phyloP scores from a whole-genome alignment of 352 stramenopile genomes.

The Phytopythium ostracodes region DNA sequence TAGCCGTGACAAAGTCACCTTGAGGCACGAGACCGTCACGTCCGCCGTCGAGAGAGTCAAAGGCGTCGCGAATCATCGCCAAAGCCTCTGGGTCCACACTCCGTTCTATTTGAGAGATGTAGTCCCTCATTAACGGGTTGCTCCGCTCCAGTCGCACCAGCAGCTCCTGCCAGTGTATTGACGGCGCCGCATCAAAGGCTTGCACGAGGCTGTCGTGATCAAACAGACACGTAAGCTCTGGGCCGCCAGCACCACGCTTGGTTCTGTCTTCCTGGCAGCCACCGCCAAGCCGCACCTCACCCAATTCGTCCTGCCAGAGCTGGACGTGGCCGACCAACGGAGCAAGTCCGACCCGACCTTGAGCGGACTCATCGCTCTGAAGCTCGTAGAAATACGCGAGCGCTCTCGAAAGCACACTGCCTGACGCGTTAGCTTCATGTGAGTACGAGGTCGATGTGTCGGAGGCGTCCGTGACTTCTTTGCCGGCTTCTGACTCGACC shows the following conservation, averaged over 20 bases:
- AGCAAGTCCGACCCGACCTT: constrained; percentile 15
- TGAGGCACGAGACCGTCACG: constrained; percentile 41
- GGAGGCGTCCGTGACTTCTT: neutral
- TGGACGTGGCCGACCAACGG: constrained; percentile 10
- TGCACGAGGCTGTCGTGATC: constrained; percentile 10
- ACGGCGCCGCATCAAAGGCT: constrained; percentile 24
- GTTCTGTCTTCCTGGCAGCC: neutral
- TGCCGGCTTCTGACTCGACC: neutral
- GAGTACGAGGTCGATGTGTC: neutral
- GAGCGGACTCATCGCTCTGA: constrained; percentile 16
- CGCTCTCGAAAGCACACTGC: constrained; percentile 13
- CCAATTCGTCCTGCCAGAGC: constrained; percentile 6
- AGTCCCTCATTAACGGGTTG: constrained; percentile 30
- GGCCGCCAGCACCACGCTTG: neutral
- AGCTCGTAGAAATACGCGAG: constrained; percentile 26
- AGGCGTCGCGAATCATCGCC: constrained; percentile 22
- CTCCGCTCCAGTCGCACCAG: constrained; percentile 36
- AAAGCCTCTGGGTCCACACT: constrained; percentile 18
- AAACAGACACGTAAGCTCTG: constrained; percentile 13
- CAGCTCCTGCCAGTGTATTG: constrained; percentile 63
- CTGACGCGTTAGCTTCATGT: neutral
- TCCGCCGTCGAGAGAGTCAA: constrained; percentile 35
- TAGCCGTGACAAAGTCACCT: constrained; percentile 26
- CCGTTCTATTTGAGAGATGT: constrained; percentile 25
- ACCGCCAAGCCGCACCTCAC: neutral